phyloP scores from a whole-genome alignment of 2,329 filamentous ascomycete genomes.

The Alternaria ventricosa region DNA sequence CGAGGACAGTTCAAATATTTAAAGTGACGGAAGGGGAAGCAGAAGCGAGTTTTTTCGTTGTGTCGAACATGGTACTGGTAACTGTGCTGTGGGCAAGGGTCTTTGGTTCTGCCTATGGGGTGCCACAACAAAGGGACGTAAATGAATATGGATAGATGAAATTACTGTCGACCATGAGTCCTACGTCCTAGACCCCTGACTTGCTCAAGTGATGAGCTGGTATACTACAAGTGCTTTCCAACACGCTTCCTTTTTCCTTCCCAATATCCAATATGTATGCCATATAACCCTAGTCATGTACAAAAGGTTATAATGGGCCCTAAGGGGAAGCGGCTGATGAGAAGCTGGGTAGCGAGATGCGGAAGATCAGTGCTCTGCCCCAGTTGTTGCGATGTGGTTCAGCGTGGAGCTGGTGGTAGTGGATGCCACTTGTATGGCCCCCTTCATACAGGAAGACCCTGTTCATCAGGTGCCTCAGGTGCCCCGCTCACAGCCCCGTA shows the following conservation, averaged over 20 bases:
- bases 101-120: neutral
- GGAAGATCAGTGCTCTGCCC: too few species aligned
- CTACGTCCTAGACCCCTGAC: neutral
- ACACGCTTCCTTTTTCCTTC: neutral
- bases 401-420: neutral
- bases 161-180: neutral
- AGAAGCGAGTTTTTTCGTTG: neutral
- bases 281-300: neutral
- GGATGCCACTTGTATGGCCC: neutral
- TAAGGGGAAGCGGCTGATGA: neutral
- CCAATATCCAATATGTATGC: neutral
- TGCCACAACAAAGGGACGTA: neutral
- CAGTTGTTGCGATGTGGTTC: neutral
- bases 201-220: conserved; percentile 2
- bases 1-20: neutral
- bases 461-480: conserved; percentile 36
- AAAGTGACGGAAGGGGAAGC: neutral
- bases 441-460: conserved; percentile 41
- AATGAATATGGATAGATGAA: neutral
- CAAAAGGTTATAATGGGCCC: neutral
- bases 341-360: neutral
- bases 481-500: conserved; percentile 66
- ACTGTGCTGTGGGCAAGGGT: neutral
- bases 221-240: conserved; percentile 1
- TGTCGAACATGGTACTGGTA: neutral